A percentile compares a stretch with the other conserved stretches of the same genome.
These are phyloP conservation scores for Fusarium solani-melongenae DNA, from an alignment of 2,329 filamentous ascomycete genomes.

Conservation along the genomic window DNA sequence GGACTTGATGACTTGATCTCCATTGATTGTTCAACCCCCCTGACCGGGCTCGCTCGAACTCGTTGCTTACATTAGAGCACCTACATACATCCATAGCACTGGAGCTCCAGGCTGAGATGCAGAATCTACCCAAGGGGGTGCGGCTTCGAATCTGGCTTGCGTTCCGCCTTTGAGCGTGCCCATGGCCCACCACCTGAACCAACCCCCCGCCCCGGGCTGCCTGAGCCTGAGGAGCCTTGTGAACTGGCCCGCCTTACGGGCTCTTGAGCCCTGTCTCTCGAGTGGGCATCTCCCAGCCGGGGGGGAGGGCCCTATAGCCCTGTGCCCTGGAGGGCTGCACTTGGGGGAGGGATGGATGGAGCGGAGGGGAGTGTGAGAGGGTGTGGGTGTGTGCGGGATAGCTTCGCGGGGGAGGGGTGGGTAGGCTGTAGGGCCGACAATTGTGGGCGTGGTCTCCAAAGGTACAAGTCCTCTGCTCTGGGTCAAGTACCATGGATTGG, in stretches of 20 bases:
- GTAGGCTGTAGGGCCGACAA: constrained; percentile 14
- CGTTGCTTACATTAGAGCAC: constrained; percentile 20
- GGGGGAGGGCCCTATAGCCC: constrained; percentile 21
- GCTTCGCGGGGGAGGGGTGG: constrained; percentile 24
- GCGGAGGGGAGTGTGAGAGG: neutral
- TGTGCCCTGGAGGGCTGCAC: constrained; percentile 34
- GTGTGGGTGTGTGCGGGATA: constrained; percentile 12
- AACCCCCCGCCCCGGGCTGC: constrained; percentile 15
- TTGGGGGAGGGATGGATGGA: neutral
- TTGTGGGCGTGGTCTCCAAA: neutral
- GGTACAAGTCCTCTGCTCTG: constrained; percentile 18
- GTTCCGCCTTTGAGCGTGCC: constrained; percentile 16
- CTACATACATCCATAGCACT: neutral
- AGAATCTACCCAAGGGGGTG: constrained; percentile 11
- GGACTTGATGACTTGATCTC: neutral
- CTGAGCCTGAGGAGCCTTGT: constrained; percentile 16
- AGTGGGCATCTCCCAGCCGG: neutral
- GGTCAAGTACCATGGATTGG: constrained; percentile 8
- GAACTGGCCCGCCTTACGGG: constrained; percentile 29
- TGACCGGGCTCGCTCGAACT: constrained; percentile 9
- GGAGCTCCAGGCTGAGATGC: neutral
- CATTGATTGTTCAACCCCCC: constrained; percentile 1
- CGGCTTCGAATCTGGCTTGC: constrained; percentile 3
- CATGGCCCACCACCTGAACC: constrained; percentile 1
- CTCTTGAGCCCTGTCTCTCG: constrained; percentile 5